Conservation (phyloP, 352 stramenopile species). For the Globisporangium megalacanthum region DNA sequence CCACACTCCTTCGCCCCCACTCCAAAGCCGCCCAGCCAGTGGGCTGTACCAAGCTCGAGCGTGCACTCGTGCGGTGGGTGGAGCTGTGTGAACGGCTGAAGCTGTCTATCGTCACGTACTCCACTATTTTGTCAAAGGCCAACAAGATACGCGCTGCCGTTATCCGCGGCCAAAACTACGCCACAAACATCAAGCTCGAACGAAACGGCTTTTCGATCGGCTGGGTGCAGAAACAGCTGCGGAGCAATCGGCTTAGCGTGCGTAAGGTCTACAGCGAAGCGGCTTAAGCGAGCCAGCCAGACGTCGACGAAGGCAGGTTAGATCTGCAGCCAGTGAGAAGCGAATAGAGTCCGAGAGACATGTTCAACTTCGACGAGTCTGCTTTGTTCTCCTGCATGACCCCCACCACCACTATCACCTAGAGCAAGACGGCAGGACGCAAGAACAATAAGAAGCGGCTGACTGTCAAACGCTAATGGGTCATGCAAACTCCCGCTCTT, state of each 20-base stretch:
- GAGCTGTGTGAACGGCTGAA: constrained; percentile 1
- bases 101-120: neutral
- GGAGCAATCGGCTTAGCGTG: neutral
- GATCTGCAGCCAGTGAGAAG: constrained; percentile 1
- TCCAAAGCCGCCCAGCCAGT: no score
- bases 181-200: neutral
- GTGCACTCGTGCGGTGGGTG: neutral
- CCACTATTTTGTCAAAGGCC: constrained; percentile 1
- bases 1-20: neutral
- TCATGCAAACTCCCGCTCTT: neutral
- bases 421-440: neutral
- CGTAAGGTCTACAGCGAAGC: constrained; percentile 2
- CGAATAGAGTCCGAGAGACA: constrained; percentile 3
- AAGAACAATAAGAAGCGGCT: constrained; percentile 3
- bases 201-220: neutral
- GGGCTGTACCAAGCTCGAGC: no score
- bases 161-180: neutral
- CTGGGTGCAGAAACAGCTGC: constrained; percentile 3
- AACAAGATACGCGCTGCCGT: neutral
- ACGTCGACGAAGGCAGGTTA: neutral
- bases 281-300: neutral
- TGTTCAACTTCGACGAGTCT: constrained; percentile 9
- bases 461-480: neutral
- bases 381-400: constrained; percentile 4
- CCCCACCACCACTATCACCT: neutral